A percentile compares a stretch with the other conserved stretches of the same genome.
Evolutionary conservation across 2,329 filamentous ascomycete species (phyloP).

Genomic region (Didymella segeticola): DNA sequence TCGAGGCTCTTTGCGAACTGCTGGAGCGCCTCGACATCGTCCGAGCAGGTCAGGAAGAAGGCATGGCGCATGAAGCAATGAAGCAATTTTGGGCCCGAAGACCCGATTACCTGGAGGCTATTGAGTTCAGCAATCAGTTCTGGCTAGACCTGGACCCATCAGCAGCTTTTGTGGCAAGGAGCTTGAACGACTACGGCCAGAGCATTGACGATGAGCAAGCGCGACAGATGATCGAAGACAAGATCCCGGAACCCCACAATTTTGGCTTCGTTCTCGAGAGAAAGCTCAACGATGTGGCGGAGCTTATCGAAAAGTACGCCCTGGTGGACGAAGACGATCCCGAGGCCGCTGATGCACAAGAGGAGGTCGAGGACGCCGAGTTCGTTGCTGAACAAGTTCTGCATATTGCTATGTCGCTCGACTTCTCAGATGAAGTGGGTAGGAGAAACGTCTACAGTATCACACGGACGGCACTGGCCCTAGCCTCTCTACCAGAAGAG

Average conservation of each 20-base stretch:
- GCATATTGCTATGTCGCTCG: conserved; percentile 87
- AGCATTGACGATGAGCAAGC: conserved; percentile 75
- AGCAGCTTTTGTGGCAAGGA: conserved; percentile 86
- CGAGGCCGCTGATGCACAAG: conserved; percentile 71
- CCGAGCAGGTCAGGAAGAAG: conserved; percentile 86
- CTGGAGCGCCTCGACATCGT: conserved; percentile 93
- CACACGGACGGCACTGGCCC: conserved; percentile 82
- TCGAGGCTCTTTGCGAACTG: conserved; percentile 87
- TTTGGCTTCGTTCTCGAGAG: conserved; percentile 86
- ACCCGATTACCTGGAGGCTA: conserved; percentile 77
- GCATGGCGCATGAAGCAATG: conserved; percentile 93
- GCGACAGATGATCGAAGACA: conserved; percentile 81
- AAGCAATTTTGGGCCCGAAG: conserved; percentile 94
- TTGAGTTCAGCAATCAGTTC: conserved; percentile 75
- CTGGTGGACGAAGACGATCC: conserved; percentile 59
- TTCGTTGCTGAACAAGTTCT: conserved; percentile 96
- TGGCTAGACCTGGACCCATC: conserved; percentile 85
- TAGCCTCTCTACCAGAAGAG: conserved; percentile 88
- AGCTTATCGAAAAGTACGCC: conserved; percentile 64
- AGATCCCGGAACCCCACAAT: conserved; percentile 92
- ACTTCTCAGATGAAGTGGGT: conserved; percentile 97
- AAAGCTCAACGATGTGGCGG: conserved; percentile 74
- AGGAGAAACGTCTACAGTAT: conserved; percentile 95
- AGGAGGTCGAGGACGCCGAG: conserved; percentile 87
- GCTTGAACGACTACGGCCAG: conserved; percentile 92